Conservation (phyloP, 495 filamentous ascomycete species). For the Penicillium crystallinum region DNA sequence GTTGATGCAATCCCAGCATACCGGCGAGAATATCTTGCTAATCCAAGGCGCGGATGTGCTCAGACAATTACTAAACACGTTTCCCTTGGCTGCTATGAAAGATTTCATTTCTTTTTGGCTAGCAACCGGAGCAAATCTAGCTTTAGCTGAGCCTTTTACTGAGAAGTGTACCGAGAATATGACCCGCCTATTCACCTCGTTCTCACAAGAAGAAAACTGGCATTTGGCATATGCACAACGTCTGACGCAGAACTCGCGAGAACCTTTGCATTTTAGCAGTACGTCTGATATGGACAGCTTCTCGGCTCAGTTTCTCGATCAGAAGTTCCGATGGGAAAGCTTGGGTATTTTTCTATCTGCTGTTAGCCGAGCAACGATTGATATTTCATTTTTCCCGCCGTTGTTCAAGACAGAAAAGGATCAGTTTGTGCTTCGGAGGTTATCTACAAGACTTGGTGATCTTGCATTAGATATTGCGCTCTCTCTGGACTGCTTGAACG, state of each 20-base stretch:
- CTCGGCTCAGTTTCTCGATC: slow-evolving; percentile 29
- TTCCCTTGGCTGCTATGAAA: slow-evolving; percentile 23
- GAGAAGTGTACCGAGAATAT: slow-evolving; percentile 26
- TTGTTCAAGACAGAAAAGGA: slow-evolving; percentile 29
- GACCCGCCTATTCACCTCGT: slow-evolving; percentile 18
- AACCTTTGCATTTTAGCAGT: slow-evolving; percentile 20
- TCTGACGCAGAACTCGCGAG: slow-evolving; percentile 31
- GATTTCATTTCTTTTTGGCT: slow-evolving; percentile 31
- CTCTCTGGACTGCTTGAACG: slow-evolving; percentile 40
- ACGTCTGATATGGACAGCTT: slow-evolving; percentile 22
- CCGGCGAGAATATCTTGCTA: slow-evolving; percentile 22
- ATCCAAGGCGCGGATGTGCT: slow-evolving; percentile 26
- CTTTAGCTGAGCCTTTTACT: slow-evolving; percentile 30
- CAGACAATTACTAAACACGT: slow-evolving; percentile 19
- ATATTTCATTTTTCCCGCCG: slow-evolving; percentile 28
- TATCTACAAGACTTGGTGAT: slow-evolving; percentile 27
- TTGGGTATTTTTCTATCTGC: slow-evolving; percentile 37
- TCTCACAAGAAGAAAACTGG: slow-evolving; percentile 25
- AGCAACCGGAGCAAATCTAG: slow-evolving; percentile 30
- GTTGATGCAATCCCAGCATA: slow-evolving; percentile 4
- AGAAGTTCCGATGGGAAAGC: slow-evolving; percentile 39
- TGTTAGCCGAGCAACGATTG: slow-evolving; percentile 33
- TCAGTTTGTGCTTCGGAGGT: slow-evolving; percentile 23
- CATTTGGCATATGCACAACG: slow-evolving; percentile 27
- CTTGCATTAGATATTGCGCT: slow-evolving; percentile 32